Base-by-base conservation (phyloP, 129 eudicot species). In the Arctium lappa region DNA sequence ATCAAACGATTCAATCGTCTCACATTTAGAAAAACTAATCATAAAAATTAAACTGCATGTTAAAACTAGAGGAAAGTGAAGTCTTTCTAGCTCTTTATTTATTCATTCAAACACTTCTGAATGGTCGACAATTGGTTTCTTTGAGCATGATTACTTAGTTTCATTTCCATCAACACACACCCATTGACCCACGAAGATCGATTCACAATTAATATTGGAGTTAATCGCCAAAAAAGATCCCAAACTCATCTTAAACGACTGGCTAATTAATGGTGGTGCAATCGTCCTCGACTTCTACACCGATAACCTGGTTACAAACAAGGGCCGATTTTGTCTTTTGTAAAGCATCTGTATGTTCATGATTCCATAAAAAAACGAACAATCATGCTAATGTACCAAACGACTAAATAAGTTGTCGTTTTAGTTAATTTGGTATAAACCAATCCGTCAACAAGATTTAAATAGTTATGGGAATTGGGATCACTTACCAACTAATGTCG, bases 181-280 rank as follows among this genome's bases (percentile, higher is more conserved):
- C 87, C 83, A 84, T 73, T 79, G 87, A 29, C 87, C 87, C 65
- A 63, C 87, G 34, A 84, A 84, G 48, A 73, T 48, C 15, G 22
- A 1, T 60, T 84, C 79, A 22, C 87, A 84, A 39, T 84, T 84
- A 32, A 84, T 79, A 75, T 84, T 84, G 10, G 87, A 84, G 76
- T 84, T 84, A 8, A 84, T 84, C 69, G 46, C 53, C 83, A 73
- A 73, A 74, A 84, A 84, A 4, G 48, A 33, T 32, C 8, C 31
- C 56, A 73, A 42, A 42, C 83, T 79, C 76, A 79, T 2, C 83
- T 62, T 42, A 69, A 79, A 44, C 48, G 48, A 18, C 33, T 73
- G 16, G 70, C 83, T 80, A 79, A 84, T 79, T 22, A 22, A 22
- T 22, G 63, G 53, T 68, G 22, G 83, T 62, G 62, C 87, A 84